A percentile compares a stretch with the other conserved stretches of the same genome.
phyloP scores from a whole-genome alignment of 2,329 filamentous ascomycete genomes.

The Monilinia fructigena region DNA sequence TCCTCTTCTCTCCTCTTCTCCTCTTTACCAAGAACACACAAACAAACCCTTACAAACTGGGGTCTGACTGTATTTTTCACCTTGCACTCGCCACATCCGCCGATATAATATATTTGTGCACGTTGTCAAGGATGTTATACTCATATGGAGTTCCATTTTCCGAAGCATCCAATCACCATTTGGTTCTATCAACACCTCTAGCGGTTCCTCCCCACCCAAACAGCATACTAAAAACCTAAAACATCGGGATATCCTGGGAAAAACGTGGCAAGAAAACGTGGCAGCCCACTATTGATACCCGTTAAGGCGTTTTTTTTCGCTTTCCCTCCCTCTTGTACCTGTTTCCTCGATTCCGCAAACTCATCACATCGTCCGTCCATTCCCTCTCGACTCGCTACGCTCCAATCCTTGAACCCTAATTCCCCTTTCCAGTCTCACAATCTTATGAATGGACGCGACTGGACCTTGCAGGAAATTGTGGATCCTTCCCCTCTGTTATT shows the following conservation, averaged over 20 bases:
- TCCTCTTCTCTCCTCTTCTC: background rate
- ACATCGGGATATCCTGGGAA: constrained; percentile 3
- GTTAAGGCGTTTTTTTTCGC: background rate
- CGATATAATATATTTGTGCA: constrained; percentile 15
- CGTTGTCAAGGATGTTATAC: background rate
- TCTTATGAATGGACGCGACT: background rate
- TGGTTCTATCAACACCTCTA: background rate
- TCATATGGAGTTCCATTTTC: background rate
- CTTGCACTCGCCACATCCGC: constrained; percentile 18
- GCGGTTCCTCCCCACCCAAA: background rate
- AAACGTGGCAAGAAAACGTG: constrained; percentile 23
- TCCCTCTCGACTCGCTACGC: background rate
- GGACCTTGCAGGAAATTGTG: background rate
- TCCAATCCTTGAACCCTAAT: background rate
- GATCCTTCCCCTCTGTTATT: background rate
- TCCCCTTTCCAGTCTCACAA: background rate
- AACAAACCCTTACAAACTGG: background rate
- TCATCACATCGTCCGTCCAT: background rate
- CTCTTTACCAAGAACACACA: background rate
- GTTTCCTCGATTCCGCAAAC: background rate
- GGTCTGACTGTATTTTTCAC: constrained; percentile 7
- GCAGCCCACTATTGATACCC: constrained; percentile 21
- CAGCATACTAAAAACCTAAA: background rate
- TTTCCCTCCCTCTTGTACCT: too few relatives aligned
- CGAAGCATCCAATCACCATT: background rate